Evolutionary conservation across 2,329 filamentous ascomycete species (phyloP), one percentile per base, ranked within the genome.

Genomic region (Clarireedia hainanense): DNA sequence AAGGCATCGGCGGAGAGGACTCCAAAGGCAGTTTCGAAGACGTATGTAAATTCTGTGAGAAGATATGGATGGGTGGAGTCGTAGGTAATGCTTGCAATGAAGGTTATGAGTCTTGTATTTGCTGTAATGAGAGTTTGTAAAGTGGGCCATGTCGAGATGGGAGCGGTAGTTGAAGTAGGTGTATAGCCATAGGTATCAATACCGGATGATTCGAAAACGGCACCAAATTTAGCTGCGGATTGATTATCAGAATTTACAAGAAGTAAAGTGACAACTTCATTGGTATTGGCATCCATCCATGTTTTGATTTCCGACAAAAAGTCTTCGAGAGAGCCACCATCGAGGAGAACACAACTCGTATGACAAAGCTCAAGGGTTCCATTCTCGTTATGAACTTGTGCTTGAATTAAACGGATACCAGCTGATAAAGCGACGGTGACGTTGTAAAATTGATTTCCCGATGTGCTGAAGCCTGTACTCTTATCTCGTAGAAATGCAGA

Each of bases 11-110:
- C 72, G 7, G 75, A 73, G 3, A 77, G 79, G 52, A 88, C 81
- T 50, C 89, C 81, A 69, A 79, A 91, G 9, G 77, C 69, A 42
- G 85, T 91, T 71, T 92, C 88, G 71, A 89, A 92, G 56, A 91
- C 73, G 72, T 80, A 80, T 58, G 73, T 71, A 69, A 84, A 88
- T 70, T 87, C 80, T 68, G 80, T 72, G 59, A 87, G 74, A 9
- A 88, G 74, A 69, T 82, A 86, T 0, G 83, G 76, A 58, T 77
- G 72, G 6, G 69, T 62, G 10, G 71, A 40, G 47, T 72, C 68
- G 60, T 73, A 62, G 12, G 71, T 67, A 55, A 78, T 72, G 59
- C 77, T 78, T 15, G 86, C 83, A 57, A 90, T 75, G 63, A 91
- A 91, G 47, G 80, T 80, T 63, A 91, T 78, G 4, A 91, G 72